These are phyloP conservation scores for Capsicum chinense DNA, from an alignment of 257 asterid species.

Conservation along the genomic window DNA sequence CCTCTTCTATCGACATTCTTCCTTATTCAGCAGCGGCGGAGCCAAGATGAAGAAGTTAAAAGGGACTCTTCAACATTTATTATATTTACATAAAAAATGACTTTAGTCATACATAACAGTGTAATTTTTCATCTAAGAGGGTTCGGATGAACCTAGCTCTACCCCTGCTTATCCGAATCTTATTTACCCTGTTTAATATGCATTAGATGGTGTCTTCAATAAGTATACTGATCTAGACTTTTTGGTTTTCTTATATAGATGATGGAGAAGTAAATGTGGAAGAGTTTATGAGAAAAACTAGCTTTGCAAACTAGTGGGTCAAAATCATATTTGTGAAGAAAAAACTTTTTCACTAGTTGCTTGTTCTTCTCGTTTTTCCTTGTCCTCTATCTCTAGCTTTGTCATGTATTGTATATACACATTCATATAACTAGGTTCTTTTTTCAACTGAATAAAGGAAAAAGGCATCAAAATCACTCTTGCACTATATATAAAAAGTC, in stretches of 20 bases:
- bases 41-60: too few relatives aligned
- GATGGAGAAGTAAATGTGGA: constrained; percentile 89
- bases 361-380: background rate
- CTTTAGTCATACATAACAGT: too few relatives aligned
- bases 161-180: too few relatives aligned
- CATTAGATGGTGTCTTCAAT: background rate
- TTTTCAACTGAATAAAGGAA: background rate
- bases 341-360: background rate
- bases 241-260: constrained; percentile 45
- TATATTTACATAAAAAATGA: too few relatives aligned
- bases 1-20: background rate
- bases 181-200: background rate
- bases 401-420: background rate
- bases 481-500: too few relatives aligned
- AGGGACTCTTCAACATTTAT: too few relatives aligned
- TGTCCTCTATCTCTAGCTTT: background rate
- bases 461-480: too few relatives aligned
- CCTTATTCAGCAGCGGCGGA: background rate
- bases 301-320: constrained; percentile 57
- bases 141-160: too few relatives aligned
- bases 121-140: too few relatives aligned
- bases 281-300: constrained; percentile 86
- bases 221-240: background rate
- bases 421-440: too few relatives aligned
- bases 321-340: background rate